A percentile compares a stretch with the other conserved stretches of the same genome.
phyloP scores from a whole-genome alignment of 169 alveolate species.

The Eimeria mitis region DNA sequence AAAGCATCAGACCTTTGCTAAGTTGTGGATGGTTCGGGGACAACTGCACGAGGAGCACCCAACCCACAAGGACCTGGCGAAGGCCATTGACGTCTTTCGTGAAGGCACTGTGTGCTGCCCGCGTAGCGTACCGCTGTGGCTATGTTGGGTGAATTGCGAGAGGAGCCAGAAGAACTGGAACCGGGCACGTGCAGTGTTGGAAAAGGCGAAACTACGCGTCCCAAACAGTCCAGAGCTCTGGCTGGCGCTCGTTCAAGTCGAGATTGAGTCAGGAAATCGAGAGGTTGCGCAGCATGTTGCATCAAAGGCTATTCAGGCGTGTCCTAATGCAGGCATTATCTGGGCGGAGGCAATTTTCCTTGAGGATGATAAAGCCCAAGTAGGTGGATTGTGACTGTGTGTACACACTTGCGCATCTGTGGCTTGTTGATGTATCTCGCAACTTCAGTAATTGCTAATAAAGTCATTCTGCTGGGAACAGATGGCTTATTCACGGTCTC shows the following conservation, averaged over 20 bases:
- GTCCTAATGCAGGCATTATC: conserved; percentile 97
- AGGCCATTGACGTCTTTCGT: conserved; percentile 79
- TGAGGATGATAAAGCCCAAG: conserved; percentile 91
- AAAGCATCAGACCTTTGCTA: conserved; percentile 91
- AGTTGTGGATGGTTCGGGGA: conserved; percentile 96
- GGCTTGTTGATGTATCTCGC: too few relatives aligned
- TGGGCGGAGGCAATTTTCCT: conserved; percentile 97
- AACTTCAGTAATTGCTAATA: background rate
- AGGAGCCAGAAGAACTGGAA: conserved; percentile 88
- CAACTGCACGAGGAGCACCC: conserved; percentile 91
- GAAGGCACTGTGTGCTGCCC: conserved; percentile 80
- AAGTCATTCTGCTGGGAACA: background rate
- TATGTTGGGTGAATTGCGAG: conserved; percentile 93
- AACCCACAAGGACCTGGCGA: conserved; percentile 40
- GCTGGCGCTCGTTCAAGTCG: conserved; percentile 96
- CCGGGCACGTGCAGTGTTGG: conserved; percentile 95
- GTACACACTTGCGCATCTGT: background rate
- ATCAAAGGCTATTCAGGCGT: conserved; percentile 96
- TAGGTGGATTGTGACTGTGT: background rate
- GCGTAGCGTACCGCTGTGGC: conserved; percentile 91
- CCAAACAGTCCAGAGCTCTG: conserved; percentile 94
- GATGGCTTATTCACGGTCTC: background rate
- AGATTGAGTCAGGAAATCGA: conserved; percentile 92
- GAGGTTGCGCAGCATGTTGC: conserved; percentile 94
- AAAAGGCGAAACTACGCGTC: conserved; percentile 94